phyloP scores from a whole-genome alignment of 495 filamentous ascomycete genomes.

The Evernia prunastri region DNA sequence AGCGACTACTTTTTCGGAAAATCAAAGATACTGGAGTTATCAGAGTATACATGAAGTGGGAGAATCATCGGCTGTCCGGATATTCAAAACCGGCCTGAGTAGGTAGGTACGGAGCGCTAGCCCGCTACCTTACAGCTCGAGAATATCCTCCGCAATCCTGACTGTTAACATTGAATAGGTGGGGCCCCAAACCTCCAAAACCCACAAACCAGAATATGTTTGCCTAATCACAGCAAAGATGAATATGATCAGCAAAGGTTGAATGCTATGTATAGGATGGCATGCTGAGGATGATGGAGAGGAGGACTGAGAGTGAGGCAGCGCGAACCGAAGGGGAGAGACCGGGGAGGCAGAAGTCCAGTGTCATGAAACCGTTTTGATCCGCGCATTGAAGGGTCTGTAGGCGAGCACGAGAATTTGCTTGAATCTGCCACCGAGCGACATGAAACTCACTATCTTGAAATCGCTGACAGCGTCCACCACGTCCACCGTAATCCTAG shows the following conservation, averaged over 20 bases:
- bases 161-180: not conserved
- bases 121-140: not conserved
- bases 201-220: not conserved
- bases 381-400: not conserved
- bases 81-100: too few relatives aligned
- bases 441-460: constrained; percentile 16
- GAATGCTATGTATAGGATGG: not conserved
- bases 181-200: not conserved
- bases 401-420: constrained; percentile 3
- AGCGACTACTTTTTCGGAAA: too few relatives aligned
- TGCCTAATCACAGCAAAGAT: not conserved
- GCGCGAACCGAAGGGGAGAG: not conserved
- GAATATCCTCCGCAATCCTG: not conserved
- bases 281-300: too few relatives aligned
- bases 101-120: too few relatives aligned
- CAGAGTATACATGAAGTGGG: too few relatives aligned
- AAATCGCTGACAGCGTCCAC: constrained; percentile 12
- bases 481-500: constrained; percentile 16
- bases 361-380: not conserved
- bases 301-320: not conserved
- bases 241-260: not conserved
- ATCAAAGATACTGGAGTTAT: too few relatives aligned
- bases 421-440: constrained; percentile 13
- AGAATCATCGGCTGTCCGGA: too few relatives aligned
- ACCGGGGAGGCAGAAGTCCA: not conserved